A percentile compares a stretch with the other conserved stretches of the same genome.
These are phyloP conservation scores for Boechera retrofracta DNA, from an alignment of 345 rosid genomes.

Conservation along the genomic window DNA sequence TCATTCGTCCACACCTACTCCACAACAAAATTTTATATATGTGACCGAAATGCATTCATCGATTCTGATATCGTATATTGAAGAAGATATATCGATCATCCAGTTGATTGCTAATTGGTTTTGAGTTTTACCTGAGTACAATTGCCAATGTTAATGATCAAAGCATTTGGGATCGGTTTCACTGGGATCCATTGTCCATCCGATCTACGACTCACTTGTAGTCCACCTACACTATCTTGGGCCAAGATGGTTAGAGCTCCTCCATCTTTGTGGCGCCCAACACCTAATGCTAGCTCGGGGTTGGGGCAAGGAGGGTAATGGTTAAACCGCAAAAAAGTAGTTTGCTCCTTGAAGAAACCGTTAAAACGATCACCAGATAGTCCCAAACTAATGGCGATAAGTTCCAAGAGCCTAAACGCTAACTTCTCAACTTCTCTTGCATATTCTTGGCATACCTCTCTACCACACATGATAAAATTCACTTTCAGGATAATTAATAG, in stretches of 20 bases:
- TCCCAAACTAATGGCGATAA: slow-evolving; percentile 76
- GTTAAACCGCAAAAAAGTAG: slow-evolving; percentile 64
- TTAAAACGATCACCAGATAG: slow-evolving; percentile 52
- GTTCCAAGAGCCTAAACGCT: slow-evolving; percentile 63
- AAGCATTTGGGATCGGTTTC: slow-evolving; percentile 59
- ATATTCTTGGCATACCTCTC: slow-evolving; percentile 76
- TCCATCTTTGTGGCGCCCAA: slow-evolving; percentile 84
- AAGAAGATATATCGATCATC: neutral
- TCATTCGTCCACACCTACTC: slow-evolving; percentile 81
- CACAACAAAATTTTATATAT: neutral
- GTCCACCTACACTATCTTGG: slow-evolving; percentile 86
- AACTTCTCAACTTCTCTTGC: slow-evolving; percentile 66
- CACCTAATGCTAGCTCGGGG: slow-evolving; percentile 85
- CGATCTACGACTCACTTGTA: slow-evolving; percentile 68
- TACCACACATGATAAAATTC: slow-evolving; percentile 32
- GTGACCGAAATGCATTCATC: neutral
- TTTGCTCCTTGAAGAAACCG: slow-evolving; percentile 70
- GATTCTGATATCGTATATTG: neutral
- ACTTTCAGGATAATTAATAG: neutral
- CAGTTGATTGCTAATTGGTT: neutral
- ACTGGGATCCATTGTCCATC: slow-evolving; percentile 80
- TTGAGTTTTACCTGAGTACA: slow-evolving; percentile 55
- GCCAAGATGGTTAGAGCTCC: slow-evolving; percentile 75
- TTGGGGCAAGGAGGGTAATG: slow-evolving; percentile 83
- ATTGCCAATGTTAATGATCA: slow-evolving; percentile 77